A percentile compares a stretch with the other conserved stretches of the same genome.
These are phyloP conservation scores for Polytrichum commune DNA, from an alignment of 225 moss, liverwort and hornwort genomes.

Conservation along the genomic window DNA sequence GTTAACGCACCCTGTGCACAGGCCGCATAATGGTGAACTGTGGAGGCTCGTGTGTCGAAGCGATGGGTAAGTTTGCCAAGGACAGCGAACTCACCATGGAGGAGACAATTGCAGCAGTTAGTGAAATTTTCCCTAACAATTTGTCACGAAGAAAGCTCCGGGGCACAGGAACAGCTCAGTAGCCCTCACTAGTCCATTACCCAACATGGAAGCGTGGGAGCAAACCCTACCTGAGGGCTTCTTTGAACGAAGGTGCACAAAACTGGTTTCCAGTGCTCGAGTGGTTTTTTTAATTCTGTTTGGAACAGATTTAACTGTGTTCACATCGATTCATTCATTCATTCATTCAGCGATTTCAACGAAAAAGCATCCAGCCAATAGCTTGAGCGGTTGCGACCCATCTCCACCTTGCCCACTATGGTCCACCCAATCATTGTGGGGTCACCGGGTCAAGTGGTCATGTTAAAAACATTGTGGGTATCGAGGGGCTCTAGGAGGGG, in stretches of 20 bases:
- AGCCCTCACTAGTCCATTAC: slow-evolving; percentile 68
- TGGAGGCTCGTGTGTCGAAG: slow-evolving; percentile 88
- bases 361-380: too few species aligned
- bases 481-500: too few species aligned
- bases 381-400: too few species aligned
- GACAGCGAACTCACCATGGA: slow-evolving; percentile 66
- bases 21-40: slow-evolving; percentile 89
- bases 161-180: slow-evolving; percentile 57
- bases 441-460: too few species aligned
- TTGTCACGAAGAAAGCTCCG: slow-evolving; percentile 39
- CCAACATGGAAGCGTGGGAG: slow-evolving; percentile 60
- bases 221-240: slow-evolving; percentile 46
- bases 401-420: too few species aligned
- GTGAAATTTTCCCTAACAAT: slow-evolving; percentile 50
- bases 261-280: slow-evolving; percentile 34
- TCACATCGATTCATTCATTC: too few species aligned
- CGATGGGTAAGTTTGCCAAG: slow-evolving; percentile 43
- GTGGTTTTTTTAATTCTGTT: too few species aligned
- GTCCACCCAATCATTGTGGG: too few species aligned
- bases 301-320: too few species aligned
- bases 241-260: slow-evolving; percentile 36
- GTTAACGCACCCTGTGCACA: neutral
- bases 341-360: too few species aligned
- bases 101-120: slow-evolving; percentile 70
- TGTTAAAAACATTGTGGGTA: too few species aligned